Evolutionary conservation across 176 grass and related monocot species (phyloP), one percentile per base, ranked within the genome.

Genomic region (barley (Hordeum vulgare)): DNA sequence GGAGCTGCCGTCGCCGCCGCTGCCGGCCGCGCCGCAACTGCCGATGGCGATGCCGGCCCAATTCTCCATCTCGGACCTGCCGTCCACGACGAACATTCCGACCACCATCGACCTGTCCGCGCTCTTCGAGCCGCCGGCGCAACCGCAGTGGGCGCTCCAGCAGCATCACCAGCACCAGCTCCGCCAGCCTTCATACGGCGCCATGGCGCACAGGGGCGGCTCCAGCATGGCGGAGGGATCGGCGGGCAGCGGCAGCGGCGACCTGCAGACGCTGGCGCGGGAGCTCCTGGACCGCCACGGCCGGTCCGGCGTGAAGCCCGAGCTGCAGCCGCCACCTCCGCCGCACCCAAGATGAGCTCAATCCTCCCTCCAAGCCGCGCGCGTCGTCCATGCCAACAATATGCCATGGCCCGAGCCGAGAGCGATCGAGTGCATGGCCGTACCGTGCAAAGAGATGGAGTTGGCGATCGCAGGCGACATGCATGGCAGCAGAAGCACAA

Each of bases 221-320:
- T 60, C 71, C 58, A 67, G 74, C 74, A 83, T 90, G 88, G 60
- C 28, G 1, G 88, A 86, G 66, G 78, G 66, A 36, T 86, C 84
- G 13, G 40, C 41, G 12, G 69, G 40, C 21, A 81, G 66, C 8
- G 84, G 79, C 2, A 79, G 91, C 1, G 92, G 94, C n/a, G 96
- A 99, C 66, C 93, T 99, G 68, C 96, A 99, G 86, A 86, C 83
- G 44, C 85, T 99, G 73, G 96, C 96, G 20, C 88, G 93, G 84
- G 93, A 94, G 85, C 91, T 99, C 40, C 91, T 96, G 54, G 89
- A 94, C 70, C 87, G 91, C 42, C 93, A 99, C 42, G 42, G 62
- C 24, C 66, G 93, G 13, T 86, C 85, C 20, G 85, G 78, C 35
- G 83, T 76, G 49, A 90, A 91, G 75, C 81, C 71, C 23, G 91